Conservation (phyloP, 2,329 filamentous ascomycete species). For the Ceratocystis cubensis region DNA sequence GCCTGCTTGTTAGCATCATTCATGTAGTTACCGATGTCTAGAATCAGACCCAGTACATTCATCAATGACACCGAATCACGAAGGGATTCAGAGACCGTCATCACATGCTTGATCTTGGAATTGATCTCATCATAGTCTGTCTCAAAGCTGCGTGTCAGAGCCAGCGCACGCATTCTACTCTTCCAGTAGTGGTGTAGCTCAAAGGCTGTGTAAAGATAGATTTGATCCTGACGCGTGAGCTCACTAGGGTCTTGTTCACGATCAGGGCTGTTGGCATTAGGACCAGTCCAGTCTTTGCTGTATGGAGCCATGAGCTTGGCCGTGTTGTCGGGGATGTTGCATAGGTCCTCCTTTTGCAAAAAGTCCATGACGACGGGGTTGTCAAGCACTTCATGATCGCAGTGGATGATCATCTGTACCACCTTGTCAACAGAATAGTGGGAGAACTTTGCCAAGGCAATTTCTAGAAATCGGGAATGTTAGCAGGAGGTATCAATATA, state of each 20-base stretch:
- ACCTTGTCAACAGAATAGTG: constrained; percentile 70
- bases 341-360: constrained; percentile 80
- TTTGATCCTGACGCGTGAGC: constrained; percentile 87
- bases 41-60: constrained; percentile 88
- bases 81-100: constrained; percentile 74
- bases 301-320: constrained; percentile 89
- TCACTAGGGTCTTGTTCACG: constrained; percentile 79
- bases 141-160: constrained; percentile 73
- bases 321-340: constrained; percentile 81
- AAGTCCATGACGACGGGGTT: constrained; percentile 95
- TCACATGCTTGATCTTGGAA: constrained; percentile 72
- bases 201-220: constrained; percentile 84
- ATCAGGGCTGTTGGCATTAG: constrained; percentile 40
- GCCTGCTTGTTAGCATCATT: constrained; percentile 99
- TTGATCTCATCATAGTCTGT: constrained; percentile 85
- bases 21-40: constrained; percentile 99
- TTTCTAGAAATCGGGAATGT: constrained; percentile 41
- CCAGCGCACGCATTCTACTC: constrained; percentile 82
- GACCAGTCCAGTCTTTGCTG: constrained; percentile 86
- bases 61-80: constrained; percentile 86
- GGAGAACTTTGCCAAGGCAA: constrained; percentile 89
- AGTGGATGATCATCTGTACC: constrained; percentile 88
- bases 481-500: constrained; percentile 26
- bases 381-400: constrained; percentile 76
- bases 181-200: constrained; percentile 99